Base-by-base conservation (phyloP, 306 rosid genomes). In the Geum urbanum region DNA sequence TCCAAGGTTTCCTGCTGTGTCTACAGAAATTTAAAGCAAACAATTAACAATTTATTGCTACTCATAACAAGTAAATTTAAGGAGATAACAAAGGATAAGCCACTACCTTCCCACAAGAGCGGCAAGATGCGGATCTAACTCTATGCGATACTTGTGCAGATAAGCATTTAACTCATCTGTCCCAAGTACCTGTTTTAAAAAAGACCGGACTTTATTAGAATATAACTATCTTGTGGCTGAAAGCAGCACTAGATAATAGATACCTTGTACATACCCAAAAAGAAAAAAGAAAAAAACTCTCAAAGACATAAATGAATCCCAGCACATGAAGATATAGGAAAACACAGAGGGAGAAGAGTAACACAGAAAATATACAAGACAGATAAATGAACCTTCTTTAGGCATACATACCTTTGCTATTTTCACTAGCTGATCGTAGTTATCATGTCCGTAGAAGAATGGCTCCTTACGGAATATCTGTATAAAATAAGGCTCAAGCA, bases 401-500 rank as follows among this genome's bases (percentile, higher is more conserved):
- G 8, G 56, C 49, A 70, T 20, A 50, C 57, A 72, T 81, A 91
- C 97, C 92, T 86, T 91, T 1, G 94, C 96, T 70, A 91, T 91
- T 81, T 91, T 91, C 78, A 89, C 97, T 61, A 91, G 91, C 76
- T 91, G 97, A 83, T 91, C 97, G 53, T 86, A 74, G 72, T 91
- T 91, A 81, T 91, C 97, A 51, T 91, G 97, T 64, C 97, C 97
- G 81, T 89, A 91, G 80, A 91, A 91, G 86, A 91, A 91, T 72
- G 96, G 97, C 75, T 91, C 97, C 84, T 91, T 91, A n/a, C 97
- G 94, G 75, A 89, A 91, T 81, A 91, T 91, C 97, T 87, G 87
- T 67, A 67, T 48, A 87, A 78, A 64, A 76, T 68, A 82, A 72
- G 65, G 72, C 73, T 39, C 70, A 72, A 75, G 19, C 63, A 72